Evolutionary conservation across 2,329 filamentous ascomycete genomes (phyloP).

Genomic region (Trichophyton verrucosum): DNA sequence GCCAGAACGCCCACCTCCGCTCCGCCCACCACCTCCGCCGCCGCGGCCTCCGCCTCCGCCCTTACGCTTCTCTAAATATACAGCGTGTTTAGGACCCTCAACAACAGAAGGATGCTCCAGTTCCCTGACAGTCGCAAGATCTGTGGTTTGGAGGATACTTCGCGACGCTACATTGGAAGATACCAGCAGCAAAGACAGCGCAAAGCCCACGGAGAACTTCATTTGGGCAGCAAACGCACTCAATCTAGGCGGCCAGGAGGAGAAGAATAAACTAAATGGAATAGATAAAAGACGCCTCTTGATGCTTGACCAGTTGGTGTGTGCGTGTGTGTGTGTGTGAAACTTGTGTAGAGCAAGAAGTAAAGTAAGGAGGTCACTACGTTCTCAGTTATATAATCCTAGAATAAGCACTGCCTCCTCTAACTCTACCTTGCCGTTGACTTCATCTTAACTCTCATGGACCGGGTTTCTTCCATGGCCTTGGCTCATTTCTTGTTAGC

Average conservation of each 20-base stretch:
- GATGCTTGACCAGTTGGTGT: no score
- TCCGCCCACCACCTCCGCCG: constrained; percentile 17
- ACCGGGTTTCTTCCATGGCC: not conserved
- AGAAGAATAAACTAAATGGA: no score
- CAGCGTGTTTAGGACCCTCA: constrained; percentile 11
- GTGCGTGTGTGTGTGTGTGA: no score
- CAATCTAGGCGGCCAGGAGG: not conserved
- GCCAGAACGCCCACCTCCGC: constrained; percentile 16
- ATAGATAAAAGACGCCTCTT: no score
- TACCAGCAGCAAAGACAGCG: constrained; percentile 19
- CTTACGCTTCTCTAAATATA: constrained; percentile 37
- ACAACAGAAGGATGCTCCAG: not conserved
- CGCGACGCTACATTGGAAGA: constrained; percentile 20
- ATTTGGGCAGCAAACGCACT: constrained; percentile 14
- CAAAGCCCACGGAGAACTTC: constrained; percentile 22
- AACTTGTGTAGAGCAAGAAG: no score
- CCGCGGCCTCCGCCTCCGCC: constrained; percentile 37
- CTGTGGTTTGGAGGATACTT: constrained; percentile 12
- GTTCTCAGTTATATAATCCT: not conserved
- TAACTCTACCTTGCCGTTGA: not conserved
- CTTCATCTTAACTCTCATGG: not conserved
- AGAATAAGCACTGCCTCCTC: not conserved
- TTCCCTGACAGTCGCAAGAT: not conserved
- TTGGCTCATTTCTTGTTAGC: not conserved
- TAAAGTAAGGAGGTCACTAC: no score